phyloP scores from a whole-genome alignment of 2,329 filamentous ascomycete species.

The Plectosphaerella sp. region DNA sequence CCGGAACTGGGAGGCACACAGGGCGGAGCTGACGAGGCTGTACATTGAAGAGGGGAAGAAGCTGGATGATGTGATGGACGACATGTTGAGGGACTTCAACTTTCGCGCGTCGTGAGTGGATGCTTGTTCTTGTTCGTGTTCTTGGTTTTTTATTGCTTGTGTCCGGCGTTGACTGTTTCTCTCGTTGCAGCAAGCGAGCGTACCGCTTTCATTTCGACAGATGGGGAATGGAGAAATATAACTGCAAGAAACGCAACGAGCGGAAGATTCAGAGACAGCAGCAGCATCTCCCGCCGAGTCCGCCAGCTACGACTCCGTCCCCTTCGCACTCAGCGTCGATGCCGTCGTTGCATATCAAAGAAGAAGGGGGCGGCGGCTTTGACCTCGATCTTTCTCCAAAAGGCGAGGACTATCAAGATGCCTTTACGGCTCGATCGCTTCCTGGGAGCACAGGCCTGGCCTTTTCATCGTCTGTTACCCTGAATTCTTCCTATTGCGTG shows the following conservation, averaged over 20 bases:
- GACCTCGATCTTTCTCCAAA: slow-evolving; percentile 3
- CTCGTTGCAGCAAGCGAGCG: slow-evolving; percentile 31
- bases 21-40: slow-evolving; percentile 27
- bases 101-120: slow-evolving; percentile 37
- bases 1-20: slow-evolving; percentile 36
- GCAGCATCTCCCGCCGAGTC: slow-evolving; percentile 17
- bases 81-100: slow-evolving; percentile 32
- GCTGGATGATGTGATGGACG: slow-evolving; percentile 32
- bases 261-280: slow-evolving; percentile 25
- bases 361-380: too few species aligned
- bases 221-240: slow-evolving; percentile 45
- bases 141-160: too few species aligned
- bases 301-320: slow-evolving; percentile 12
- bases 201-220: slow-evolving; percentile 43
- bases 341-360: too few species aligned
- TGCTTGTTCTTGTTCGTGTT: not conserved
- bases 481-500: not conserved
- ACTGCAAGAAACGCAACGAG: slow-evolving; percentile 30
- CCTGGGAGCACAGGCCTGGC: not conserved
- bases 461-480: not conserved
- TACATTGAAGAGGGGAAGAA: slow-evolving; percentile 35
- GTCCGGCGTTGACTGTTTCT: too few species aligned
- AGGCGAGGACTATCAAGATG: not conserved
- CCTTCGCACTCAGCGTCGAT: not conserved
- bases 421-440: not conserved